Percentiles rank a stretch among this genome's conserved stretches.
These are phyloP conservation scores for Daedaleopsis nitida DNA, from an alignment of 768 basidiomycete genomes.

Conservation along the genomic window DNA sequence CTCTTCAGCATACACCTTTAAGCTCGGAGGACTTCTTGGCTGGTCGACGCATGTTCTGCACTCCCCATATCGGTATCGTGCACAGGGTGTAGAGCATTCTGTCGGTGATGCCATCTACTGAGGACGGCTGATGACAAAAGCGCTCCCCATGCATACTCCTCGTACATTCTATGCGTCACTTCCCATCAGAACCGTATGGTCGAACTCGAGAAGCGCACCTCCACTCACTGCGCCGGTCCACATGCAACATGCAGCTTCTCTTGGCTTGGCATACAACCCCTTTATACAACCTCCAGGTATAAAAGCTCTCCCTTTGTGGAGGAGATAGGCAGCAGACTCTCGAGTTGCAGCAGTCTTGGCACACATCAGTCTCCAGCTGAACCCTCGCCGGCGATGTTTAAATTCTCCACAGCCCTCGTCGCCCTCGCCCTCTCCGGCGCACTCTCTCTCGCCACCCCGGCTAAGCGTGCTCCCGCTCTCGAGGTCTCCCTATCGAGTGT, in stretches of 20 bases:
- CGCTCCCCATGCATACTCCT: too few relatives aligned
- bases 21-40: neutral
- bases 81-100: too few relatives aligned
- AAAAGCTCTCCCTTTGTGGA: neutral
- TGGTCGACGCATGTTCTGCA: too few relatives aligned
- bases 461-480: slow-evolving; percentile 15
- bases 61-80: too few relatives aligned
- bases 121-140: too few relatives aligned
- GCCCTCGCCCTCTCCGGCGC: slow-evolving; percentile 11
- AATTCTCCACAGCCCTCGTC: slow-evolving; percentile 14
- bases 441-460: slow-evolving; percentile 17
- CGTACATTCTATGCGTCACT: too few relatives aligned
- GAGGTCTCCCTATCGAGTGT: slow-evolving; percentile 17
- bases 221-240: neutral
- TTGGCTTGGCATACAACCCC: neutral
- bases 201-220: too few relatives aligned
- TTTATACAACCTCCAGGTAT: slow-evolving; percentile 2
- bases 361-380: neutral
- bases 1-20: neutral
- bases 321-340: slow-evolving; percentile 1
- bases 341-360: slow-evolving; percentile 7
- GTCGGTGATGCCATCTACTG: too few relatives aligned
- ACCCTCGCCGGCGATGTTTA: neutral
- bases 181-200: too few relatives aligned
- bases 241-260: neutral